phyloP scores from a whole-genome alignment of 2,329 filamentous ascomycete species.

The Coniella vitis region DNA sequence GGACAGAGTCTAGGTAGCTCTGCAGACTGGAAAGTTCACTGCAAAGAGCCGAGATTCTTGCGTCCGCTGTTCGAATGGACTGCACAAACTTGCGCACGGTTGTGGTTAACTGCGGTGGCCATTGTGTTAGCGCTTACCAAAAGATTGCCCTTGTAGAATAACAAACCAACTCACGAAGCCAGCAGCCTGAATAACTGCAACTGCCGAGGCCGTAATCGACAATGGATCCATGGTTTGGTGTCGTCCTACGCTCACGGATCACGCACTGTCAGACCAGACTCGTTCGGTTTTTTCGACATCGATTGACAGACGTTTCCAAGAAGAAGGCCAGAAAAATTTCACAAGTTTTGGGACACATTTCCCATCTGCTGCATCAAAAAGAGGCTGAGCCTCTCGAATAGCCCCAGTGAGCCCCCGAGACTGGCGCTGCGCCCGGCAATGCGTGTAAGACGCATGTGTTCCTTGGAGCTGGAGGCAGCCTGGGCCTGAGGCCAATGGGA shows the following conservation, averaged over 20 bases:
- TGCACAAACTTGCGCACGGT: conserved; percentile 12
- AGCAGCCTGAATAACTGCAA: conserved; percentile 12
- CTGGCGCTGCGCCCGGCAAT: background rate
- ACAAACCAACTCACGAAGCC: conserved; percentile 11
- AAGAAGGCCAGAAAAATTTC: background rate
- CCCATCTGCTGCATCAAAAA: background rate
- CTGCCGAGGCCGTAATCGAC: conserved; percentile 10
- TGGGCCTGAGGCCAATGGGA: background rate
- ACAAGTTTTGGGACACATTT: background rate
- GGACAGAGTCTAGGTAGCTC: conserved; percentile 18
- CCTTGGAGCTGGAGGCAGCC: background rate
- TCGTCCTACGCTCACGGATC: background rate
- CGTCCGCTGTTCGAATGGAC: conserved; percentile 17
- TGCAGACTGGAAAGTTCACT: conserved; percentile 19
- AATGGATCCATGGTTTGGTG: conserved; percentile 11
- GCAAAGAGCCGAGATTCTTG: conserved; percentile 16
- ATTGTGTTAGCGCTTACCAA: background rate
- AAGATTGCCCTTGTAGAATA: background rate
- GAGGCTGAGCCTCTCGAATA: background rate
- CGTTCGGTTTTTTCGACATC: background rate
- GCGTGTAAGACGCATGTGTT: background rate
- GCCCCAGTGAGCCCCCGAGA: background rate
- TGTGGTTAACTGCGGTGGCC: conserved; percentile 7
- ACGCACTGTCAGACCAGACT: background rate
- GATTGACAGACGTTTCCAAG: background rate